Conservation (phyloP, 495 filamentous ascomycete species). For the Usnea hakonensis region DNA sequence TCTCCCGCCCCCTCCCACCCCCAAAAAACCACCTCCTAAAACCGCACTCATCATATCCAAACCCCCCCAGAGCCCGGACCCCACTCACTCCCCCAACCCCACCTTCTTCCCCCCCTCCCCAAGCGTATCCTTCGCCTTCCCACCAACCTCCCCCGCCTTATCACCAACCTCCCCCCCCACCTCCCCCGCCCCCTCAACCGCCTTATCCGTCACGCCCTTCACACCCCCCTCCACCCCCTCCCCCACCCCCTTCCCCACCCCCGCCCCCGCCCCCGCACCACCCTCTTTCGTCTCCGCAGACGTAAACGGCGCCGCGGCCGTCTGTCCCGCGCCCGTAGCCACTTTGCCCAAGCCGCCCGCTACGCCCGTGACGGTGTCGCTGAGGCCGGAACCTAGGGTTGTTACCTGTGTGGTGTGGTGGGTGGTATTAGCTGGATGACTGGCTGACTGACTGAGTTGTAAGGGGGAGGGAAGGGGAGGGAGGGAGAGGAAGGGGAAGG, state of each 20-base stretch:
- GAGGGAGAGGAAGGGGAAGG: neutral
- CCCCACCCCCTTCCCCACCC: neutral
- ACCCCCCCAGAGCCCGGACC: no score
- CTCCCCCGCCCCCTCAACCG: neutral
- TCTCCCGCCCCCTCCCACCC: neutral
- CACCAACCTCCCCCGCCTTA: neutral
- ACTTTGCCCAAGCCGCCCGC: constrained; percentile 18
- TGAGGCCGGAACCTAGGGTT: constrained; percentile 15
- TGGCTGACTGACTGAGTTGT: no score
- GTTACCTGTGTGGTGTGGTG: constrained; percentile 4
- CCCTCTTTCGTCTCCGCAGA: neutral
- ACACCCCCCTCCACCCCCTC: neutral
- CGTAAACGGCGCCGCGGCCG: neutral
- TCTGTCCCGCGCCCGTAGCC: constrained; percentile 7
- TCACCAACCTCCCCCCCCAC: neutral
- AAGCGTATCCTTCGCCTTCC: neutral
- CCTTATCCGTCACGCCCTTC: neutral
- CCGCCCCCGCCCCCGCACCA: neutral
- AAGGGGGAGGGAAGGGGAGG: neutral
- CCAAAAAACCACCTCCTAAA: neutral
- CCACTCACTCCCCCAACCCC: neutral
- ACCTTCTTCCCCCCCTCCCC: neutral
- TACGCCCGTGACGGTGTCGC: constrained; percentile 19
- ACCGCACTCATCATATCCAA: no score
- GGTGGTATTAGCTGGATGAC: neutral